phyloP scores from a whole-genome alignment of 768 basidiomycete species.

The Lentinula aciculospora region DNA sequence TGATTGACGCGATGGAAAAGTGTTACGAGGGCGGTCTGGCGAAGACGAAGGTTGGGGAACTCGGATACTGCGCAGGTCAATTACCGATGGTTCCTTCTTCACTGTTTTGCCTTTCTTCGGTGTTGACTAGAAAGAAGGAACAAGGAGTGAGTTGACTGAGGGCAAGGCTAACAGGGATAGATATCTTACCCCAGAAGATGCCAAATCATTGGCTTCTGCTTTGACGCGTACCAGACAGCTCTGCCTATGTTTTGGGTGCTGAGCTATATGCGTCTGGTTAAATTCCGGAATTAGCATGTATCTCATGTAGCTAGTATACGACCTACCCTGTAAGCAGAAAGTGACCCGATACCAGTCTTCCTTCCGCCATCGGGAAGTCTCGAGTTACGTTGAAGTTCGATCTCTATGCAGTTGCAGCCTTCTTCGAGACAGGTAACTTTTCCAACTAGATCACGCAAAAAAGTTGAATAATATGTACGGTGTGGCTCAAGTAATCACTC shows the following conservation, averaged over 20 bases:
- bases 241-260: not conserved
- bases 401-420: not conserved
- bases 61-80: not conserved
- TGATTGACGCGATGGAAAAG: not conserved
- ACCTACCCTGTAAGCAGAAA: slow-evolving; percentile 1
- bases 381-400: not conserved
- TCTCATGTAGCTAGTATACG: not conserved
- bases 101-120: not conserved
- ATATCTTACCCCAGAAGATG: not conserved
- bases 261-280: not conserved
- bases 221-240: not conserved
- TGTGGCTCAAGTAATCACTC: not conserved
- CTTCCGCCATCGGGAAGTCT: not conserved
- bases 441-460: not conserved
- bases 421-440: slow-evolving; percentile 1
- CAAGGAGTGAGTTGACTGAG: not conserved
- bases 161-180: not conserved
- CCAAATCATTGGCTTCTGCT: not conserved
- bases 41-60: not conserved
- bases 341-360: slow-evolving; percentile 1
- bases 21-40: not conserved
- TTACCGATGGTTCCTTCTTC: not conserved
- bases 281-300: not conserved
- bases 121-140: not conserved
- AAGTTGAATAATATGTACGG: not conserved